phyloP scores from a whole-genome alignment of 2,329 filamentous ascomycete species.

The Pseudonectria foliicola region DNA sequence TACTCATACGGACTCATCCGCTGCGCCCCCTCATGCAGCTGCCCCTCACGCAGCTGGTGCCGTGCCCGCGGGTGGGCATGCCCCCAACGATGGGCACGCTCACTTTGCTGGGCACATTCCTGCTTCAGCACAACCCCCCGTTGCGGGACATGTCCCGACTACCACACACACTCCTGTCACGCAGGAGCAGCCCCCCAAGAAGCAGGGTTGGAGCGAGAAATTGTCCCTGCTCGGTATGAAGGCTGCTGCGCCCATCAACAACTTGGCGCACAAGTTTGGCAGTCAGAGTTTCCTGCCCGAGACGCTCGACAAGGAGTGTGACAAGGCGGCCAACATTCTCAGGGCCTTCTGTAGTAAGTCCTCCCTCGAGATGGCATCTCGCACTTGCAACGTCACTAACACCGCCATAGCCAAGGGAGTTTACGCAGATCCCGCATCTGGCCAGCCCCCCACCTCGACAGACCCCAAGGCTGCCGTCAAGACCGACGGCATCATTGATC shows the following conservation, averaged over 20 bases:
- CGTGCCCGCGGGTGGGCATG: too few relatives aligned
- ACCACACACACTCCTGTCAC: neutral
- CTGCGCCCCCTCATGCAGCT: too few relatives aligned
- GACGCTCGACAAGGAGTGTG: slow-evolving; percentile 78
- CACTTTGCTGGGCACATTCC: neutral
- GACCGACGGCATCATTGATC: slow-evolving; percentile 22
- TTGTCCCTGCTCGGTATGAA: slow-evolving; percentile 31
- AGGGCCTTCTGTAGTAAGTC: slow-evolving; percentile 75
- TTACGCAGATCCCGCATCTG: slow-evolving; percentile 33
- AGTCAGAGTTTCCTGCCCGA: slow-evolving; percentile 80
- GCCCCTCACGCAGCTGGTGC: too few relatives aligned
- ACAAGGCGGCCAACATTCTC: slow-evolving; percentile 82
- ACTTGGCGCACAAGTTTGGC: slow-evolving; percentile 75
- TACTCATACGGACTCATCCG: too few relatives aligned
- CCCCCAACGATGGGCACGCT: neutral
- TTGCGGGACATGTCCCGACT: neutral
- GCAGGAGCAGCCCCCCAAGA: slow-evolving; percentile 12
- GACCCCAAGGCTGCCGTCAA: slow-evolving; percentile 24
- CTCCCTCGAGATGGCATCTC: neutral
- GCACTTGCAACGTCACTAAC: slow-evolving; percentile 5
- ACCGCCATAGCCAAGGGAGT: slow-evolving; percentile 41
- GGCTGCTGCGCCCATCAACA: slow-evolving; percentile 68
- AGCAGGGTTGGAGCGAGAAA: slow-evolving; percentile 23
- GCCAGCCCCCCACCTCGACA: slow-evolving; percentile 24
- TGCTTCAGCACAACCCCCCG: neutral